Percentiles rank a stretch among this genome's conserved stretches.
Conservation (phyloP, 2,329 filamentous ascomycete species). For the Trichoderma hamatum region DNA sequence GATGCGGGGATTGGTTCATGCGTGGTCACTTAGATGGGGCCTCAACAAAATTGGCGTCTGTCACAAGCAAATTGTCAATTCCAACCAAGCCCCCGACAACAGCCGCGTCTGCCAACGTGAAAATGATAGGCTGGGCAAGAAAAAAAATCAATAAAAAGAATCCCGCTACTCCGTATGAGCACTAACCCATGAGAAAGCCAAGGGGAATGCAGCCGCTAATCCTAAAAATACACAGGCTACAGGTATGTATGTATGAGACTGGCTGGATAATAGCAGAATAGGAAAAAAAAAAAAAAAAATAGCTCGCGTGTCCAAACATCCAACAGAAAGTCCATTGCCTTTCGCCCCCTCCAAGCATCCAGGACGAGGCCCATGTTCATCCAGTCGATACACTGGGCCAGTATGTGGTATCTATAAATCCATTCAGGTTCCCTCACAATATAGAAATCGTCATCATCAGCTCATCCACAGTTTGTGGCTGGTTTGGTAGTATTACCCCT, state of each 20-base stretch:
- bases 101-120: conserved; percentile 3
- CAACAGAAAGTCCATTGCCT: background rate
- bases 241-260: conserved; percentile 1
- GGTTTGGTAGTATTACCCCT: background rate
- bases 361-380: background rate
- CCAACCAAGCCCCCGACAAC: background rate
- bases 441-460: conserved; percentile 35
- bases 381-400: background rate
- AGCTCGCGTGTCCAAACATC: conserved; percentile 10
- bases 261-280: background rate
- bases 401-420: conserved; percentile 22
- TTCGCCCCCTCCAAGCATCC: background rate
- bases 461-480: conserved; percentile 20
- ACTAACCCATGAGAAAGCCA: background rate
- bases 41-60: conserved; percentile 31
- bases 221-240: conserved; percentile 17
- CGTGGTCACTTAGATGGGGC: conserved; percentile 15
- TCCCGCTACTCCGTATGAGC: background rate
- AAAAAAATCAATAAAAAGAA: background rate
- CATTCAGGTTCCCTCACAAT: background rate
- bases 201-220: conserved; percentile 7
- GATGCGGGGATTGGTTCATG: conserved; percentile 25
- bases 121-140: conserved; percentile 1
- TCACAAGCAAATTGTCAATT: conserved; percentile 23
- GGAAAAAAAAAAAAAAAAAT: background rate